Evolutionary conservation across 495 filamentous ascomycete species (phyloP).

Genomic region (Penicillium psychrofluorescens): DNA sequence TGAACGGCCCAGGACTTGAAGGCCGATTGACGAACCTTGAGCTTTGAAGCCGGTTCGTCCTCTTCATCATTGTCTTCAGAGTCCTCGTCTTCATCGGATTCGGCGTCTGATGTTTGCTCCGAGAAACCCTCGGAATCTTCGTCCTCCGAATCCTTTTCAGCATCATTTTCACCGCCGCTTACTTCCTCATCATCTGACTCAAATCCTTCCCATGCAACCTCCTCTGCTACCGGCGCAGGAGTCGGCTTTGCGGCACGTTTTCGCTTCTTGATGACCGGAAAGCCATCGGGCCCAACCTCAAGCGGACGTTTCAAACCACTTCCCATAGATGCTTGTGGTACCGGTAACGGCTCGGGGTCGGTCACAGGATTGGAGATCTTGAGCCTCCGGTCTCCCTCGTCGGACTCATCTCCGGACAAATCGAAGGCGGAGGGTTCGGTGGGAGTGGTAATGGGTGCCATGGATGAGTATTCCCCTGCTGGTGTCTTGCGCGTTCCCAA

Average conservation of each 20-base stretch:
- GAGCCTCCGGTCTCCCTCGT: conserved; percentile 29
- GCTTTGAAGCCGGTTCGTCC: conserved; percentile 29
- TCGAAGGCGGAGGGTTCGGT: conserved; percentile 10
- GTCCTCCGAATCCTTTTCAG: conserved; percentile 6
- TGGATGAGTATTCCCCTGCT: conserved; percentile 6
- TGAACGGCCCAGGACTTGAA: conserved; percentile 92
- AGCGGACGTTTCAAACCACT: conserved; percentile 83
- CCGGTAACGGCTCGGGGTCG: conserved; percentile 8
- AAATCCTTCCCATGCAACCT: conserved; percentile 56
- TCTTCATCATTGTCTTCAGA: conserved; percentile 18
- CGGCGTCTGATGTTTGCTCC: conserved; percentile 11
- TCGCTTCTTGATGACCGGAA: conserved; percentile 70
- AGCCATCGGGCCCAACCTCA: conserved; percentile 67
- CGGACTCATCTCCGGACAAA: conserved; percentile 26
- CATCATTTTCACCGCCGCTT: conserved; percentile 15
- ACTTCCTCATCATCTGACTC: conserved; percentile 34
- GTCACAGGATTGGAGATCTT: conserved; percentile 12
- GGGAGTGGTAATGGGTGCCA: background rate
- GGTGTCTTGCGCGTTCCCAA: conserved; percentile 51
- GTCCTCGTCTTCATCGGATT: conserved; percentile 12
- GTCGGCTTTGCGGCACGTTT: conserved; percentile 30
- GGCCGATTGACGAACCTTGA: conserved; percentile 50
- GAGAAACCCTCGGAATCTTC: conserved; percentile 12
- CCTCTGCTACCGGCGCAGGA: conserved; percentile 25
- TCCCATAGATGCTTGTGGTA: conserved; percentile 41